phyloP scores from a whole-genome alignment of 169 alveolate species.

The Plasmodium adleri region DNA sequence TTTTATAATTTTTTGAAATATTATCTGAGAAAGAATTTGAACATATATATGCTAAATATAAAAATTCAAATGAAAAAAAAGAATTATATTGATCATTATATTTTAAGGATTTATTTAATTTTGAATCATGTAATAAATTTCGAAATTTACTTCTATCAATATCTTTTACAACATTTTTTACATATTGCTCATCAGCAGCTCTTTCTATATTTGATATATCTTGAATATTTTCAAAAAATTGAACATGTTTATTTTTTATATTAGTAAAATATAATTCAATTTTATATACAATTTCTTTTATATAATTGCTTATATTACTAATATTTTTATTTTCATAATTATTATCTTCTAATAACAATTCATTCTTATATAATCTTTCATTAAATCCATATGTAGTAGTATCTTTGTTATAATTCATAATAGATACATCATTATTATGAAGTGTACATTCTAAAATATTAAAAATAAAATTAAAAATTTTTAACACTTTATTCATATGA shows the following conservation, averaged over 20 bases:
- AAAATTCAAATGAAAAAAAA: constrained; percentile 41
- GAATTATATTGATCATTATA: constrained; percentile 14
- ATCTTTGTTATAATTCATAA: constrained; percentile 14
- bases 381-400: not conserved
- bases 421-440: constrained; percentile 20
- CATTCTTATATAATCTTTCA: not conserved
- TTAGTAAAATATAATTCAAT: constrained; percentile 23
- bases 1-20: constrained; percentile 31
- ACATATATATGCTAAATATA: constrained; percentile 53
- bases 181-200: too few relatives aligned
- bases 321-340: constrained; percentile 1
- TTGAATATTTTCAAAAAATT: not conserved
- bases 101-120: constrained; percentile 14
- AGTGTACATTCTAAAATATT: constrained; percentile 40
- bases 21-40: constrained; percentile 64
- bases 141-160: constrained; percentile 18
- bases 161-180: constrained; percentile 19
- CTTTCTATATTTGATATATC: too few relatives aligned
- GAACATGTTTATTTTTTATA: constrained; percentile 23
- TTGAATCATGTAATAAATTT: constrained; percentile 43
- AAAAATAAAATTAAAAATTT: constrained; percentile 51
- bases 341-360: not conserved
- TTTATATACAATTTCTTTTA: constrained; percentile 56
- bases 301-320: constrained; percentile 27
- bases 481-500: constrained; percentile 22